These are phyloP conservation scores for Podospora conica DNA, from an alignment of 495 filamentous ascomycete genomes.

Conservation along the genomic window DNA sequence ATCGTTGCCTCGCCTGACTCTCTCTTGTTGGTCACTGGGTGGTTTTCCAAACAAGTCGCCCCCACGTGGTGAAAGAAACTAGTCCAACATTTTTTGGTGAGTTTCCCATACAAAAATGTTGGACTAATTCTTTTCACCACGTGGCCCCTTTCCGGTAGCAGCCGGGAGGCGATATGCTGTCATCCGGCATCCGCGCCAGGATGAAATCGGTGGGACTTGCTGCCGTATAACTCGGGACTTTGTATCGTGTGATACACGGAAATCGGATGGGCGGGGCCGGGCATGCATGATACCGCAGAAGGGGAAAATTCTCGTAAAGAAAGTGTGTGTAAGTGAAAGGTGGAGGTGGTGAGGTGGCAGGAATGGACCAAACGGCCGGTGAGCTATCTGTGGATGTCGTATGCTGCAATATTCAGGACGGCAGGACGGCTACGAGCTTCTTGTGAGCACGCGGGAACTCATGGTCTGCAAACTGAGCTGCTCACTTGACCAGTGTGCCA, in stretches of 20 bases:
- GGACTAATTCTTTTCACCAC: too few species aligned
- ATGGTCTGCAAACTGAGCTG: too few species aligned
- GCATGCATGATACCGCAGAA: not conserved
- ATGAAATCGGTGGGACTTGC: not conserved
- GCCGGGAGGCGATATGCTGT: not conserved
- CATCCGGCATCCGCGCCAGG: not conserved
- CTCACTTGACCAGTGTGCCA: too few species aligned
- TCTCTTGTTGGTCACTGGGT: not conserved
- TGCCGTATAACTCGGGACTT: not conserved
- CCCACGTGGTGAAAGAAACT: too few species aligned
- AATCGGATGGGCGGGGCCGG: not conserved
- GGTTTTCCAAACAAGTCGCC: not conserved
- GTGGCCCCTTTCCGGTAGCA: not conserved
- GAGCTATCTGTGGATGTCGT: not conserved
- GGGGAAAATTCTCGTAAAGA: not conserved
- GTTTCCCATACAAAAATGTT: too few species aligned
- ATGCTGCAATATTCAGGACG: not conserved
- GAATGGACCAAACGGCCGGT: not conserved
- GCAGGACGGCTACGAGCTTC: too few species aligned
- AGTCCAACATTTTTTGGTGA: too few species aligned
- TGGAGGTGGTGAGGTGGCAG: not conserved
- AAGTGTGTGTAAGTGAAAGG: not conserved
- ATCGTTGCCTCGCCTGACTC: not conserved
- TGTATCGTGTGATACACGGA: not conserved
- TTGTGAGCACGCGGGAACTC: too few species aligned